Evolutionary conservation across 176 grass and related monocot genomes (phyloP).

Genomic region (Saccharum officinarum): DNA sequence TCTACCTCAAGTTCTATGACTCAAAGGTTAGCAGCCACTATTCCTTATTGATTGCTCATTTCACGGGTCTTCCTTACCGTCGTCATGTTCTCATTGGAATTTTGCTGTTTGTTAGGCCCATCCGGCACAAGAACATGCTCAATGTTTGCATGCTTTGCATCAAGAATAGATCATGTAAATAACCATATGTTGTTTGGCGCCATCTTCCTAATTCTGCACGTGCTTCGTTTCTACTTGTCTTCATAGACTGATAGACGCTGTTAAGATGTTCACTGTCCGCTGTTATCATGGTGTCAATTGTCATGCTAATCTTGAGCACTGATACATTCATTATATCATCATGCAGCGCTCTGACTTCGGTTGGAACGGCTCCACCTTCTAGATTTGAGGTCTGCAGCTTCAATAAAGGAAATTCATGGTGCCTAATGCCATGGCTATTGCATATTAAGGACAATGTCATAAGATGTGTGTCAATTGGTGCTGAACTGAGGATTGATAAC

Average conservation of each 20-base stretch:
- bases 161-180: conserved; percentile 58
- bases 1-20: no score
- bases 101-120: conserved; percentile 77
- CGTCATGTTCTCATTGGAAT: conserved; percentile 37
- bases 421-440: neutral
- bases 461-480: neutral
- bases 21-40: no score
- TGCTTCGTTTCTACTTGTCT: no score
- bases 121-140: conserved; percentile 89
- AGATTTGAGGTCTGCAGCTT: neutral
- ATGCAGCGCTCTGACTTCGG: conserved; percentile 59
- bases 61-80: no score
- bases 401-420: neutral
- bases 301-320: neutral
- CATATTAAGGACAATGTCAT: conserved; percentile 21
- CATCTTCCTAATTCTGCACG: no score
- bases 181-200: no score
- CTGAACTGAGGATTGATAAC: neutral
- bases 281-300: no score
- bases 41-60: no score
- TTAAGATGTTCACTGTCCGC: neutral
- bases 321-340: neutral
- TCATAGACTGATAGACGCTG: neutral
- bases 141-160: conserved; percentile 99
- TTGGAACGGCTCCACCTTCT: conserved; percentile 68